A percentile compares a stretch with the other conserved stretches of the same genome.
phyloP scores from a whole-genome alignment of 1,139 yeast genomes.

The Sugiyamaella sp. region DNA sequence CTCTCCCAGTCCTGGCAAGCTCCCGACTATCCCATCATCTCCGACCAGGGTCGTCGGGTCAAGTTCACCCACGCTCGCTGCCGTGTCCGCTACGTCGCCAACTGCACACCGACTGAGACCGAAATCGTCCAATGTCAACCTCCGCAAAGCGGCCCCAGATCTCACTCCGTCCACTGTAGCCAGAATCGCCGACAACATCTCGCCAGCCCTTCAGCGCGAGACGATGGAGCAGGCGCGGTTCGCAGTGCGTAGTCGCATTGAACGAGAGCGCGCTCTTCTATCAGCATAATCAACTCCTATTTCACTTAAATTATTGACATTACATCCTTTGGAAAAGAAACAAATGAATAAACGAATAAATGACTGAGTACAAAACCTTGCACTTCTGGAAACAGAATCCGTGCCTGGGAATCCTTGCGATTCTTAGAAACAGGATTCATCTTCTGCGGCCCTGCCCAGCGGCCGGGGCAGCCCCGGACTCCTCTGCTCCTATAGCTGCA shows the following conservation, averaged over 20 bases:
- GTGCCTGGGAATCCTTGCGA: too few species aligned
- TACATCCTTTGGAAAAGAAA: too few species aligned
- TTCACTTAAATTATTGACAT: too few species aligned
- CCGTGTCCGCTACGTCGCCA: slow-evolving; percentile 11
- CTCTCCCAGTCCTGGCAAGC: slow-evolving; percentile 6
- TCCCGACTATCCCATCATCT: not conserved
- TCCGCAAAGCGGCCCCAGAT: slow-evolving; percentile 18
- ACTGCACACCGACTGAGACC: slow-evolving; percentile 17
- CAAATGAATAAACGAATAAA: too few species aligned
- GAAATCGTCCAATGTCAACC: slow-evolving; percentile 20
- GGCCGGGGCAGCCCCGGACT: too few species aligned
- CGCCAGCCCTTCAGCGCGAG: slow-evolving; percentile 26
- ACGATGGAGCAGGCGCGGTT: slow-evolving; percentile 37
- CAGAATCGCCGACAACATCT: slow-evolving; percentile 2
- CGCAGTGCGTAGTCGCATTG: slow-evolving; percentile 36
- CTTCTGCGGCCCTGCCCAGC: too few species aligned
- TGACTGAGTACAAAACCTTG: too few species aligned
- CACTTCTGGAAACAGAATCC: too few species aligned
- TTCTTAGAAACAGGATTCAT: too few species aligned
- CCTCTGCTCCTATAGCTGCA: too few species aligned
- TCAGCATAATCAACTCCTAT: not conserved
- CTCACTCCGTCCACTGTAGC: slow-evolving; percentile 15
- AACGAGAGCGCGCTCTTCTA: slow-evolving; percentile 29
- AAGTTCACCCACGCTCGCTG: not conserved
- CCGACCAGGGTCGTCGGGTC: slow-evolving; percentile 9